A percentile compares a stretch with the other conserved stretches of the same genome.
phyloP scores from a whole-genome alignment of 371 early-diverging fungal species.

The Apophysomyces variabilis region DNA sequence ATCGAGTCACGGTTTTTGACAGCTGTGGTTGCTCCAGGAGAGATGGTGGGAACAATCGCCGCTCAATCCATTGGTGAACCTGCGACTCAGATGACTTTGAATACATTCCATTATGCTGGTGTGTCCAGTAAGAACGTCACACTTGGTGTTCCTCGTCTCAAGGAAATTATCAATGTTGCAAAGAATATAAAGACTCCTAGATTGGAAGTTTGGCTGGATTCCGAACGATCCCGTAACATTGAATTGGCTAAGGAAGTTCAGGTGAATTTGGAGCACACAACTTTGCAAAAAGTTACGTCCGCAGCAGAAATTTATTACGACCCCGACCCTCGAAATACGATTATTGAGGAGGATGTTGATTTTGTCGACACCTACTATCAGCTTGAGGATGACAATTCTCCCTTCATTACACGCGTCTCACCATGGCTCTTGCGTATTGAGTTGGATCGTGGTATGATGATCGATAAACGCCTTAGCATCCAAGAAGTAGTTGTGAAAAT shows the following conservation, averaged over 20 bases:
- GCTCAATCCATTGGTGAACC: slow-evolving; percentile 99
- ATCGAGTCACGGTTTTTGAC: slow-evolving; percentile 90
- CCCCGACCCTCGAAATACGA: slow-evolving; percentile 87
- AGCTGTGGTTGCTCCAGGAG: slow-evolving; percentile 94
- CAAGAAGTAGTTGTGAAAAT: slow-evolving; percentile 75
- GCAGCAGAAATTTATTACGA: slow-evolving; percentile 97
- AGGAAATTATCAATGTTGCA: slow-evolving; percentile 99
- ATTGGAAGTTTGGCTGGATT: slow-evolving; percentile 85
- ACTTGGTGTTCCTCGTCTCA: slow-evolving; percentile 99
- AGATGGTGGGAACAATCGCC: slow-evolving; percentile 99
- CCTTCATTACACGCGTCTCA: slow-evolving; percentile 67
- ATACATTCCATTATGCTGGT: slow-evolving; percentile 99
- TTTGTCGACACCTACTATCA: slow-evolving; percentile 92
- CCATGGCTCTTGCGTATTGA: slow-evolving; percentile 97
- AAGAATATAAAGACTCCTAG: slow-evolving; percentile 98
- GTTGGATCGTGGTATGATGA: slow-evolving; percentile 85
- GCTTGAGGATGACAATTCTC: slow-evolving; percentile 77
- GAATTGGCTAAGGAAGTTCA: slow-evolving; percentile 93
- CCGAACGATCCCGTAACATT: slow-evolving; percentile 76
- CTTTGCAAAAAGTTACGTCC: slow-evolving; percentile 83
- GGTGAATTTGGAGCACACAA: slow-evolving; percentile 92
- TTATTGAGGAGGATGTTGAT: slow-evolving; percentile 92
- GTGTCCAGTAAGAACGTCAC: slow-evolving; percentile 98
- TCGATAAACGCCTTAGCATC: slow-evolving; percentile 93
- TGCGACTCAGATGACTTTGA: slow-evolving; percentile 99